phyloP scores from a whole-genome alignment of 345 rosid genomes.

The Nasturtium officinale region DNA sequence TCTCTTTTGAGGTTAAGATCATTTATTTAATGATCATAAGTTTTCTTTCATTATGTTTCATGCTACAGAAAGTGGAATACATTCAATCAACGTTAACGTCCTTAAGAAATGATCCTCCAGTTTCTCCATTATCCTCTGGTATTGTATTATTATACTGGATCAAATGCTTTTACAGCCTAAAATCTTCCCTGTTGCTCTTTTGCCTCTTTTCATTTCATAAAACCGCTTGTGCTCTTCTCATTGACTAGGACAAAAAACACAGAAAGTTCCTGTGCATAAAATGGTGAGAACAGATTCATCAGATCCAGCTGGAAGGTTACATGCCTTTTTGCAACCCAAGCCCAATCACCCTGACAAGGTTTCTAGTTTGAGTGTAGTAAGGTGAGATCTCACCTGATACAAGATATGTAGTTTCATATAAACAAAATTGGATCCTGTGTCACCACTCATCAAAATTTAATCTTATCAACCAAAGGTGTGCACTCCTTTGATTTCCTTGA shows the following conservation, averaged over 20 bases:
- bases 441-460: background rate
- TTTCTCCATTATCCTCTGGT: constrained; percentile 49
- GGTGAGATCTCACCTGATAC: constrained; percentile 48
- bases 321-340: constrained; percentile 67
- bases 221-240: constrained; percentile 25
- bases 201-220: constrained; percentile 5
- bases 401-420: constrained; percentile 5
- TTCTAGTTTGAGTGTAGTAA: constrained; percentile 63
- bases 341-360: constrained; percentile 50
- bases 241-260: constrained; percentile 61
- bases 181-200: background rate
- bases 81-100: constrained; percentile 48
- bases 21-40: background rate
- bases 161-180: constrained; percentile 1
- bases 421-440: background rate
- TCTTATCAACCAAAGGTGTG: background rate
- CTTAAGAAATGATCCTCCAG: constrained; percentile 49
- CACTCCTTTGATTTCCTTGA: constrained; percentile 3
- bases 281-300: constrained; percentile 89
- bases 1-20: constrained; percentile 5
- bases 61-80: constrained; percentile 61
- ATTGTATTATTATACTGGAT: constrained; percentile 28
- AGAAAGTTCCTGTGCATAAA: constrained; percentile 75
- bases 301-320: constrained; percentile 93
- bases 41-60: background rate